These are phyloP conservation scores for Russula foetens DNA, from an alignment of 768 basidiomycete genomes.

Conservation along the genomic window DNA sequence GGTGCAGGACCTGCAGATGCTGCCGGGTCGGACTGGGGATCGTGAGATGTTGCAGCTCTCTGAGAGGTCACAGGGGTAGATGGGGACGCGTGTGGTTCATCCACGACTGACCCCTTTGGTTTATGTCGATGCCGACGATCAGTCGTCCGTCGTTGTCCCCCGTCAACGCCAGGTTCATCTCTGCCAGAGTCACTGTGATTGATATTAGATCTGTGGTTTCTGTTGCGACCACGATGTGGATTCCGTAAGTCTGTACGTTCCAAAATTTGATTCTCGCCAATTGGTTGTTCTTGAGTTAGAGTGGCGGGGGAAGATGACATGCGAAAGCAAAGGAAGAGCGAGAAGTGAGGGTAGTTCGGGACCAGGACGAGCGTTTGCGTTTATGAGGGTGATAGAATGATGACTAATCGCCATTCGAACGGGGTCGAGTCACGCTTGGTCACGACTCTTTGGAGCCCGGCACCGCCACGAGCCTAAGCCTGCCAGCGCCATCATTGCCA, in stretches of 20 bases:
- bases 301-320: slow-evolving; percentile 11
- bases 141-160: not conserved
- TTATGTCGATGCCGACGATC: slow-evolving; percentile 2
- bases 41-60: not conserved
- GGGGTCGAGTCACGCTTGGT: slow-evolving; percentile 14
- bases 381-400: not conserved
- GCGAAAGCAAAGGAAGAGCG: not conserved
- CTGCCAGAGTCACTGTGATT: not conserved
- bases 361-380: not conserved
- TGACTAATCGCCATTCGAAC: not conserved
- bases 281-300: not conserved
- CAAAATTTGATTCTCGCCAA: not conserved
- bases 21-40: not conserved
- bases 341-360: not conserved
- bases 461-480: not conserved
- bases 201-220: not conserved
- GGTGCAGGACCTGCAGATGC: not conserved
- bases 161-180: not conserved
- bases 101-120: not conserved
- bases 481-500: not conserved
- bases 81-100: not conserved
- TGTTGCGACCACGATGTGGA: not conserved
- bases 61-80: not conserved
- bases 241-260: not conserved
- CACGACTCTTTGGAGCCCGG: not conserved